Percentiles rank a stretch among this genome's conserved stretches.
Evolutionary conservation across 805 yeast species (phyloP).

Genomic region (Wickerhamiella siamensis): DNA sequence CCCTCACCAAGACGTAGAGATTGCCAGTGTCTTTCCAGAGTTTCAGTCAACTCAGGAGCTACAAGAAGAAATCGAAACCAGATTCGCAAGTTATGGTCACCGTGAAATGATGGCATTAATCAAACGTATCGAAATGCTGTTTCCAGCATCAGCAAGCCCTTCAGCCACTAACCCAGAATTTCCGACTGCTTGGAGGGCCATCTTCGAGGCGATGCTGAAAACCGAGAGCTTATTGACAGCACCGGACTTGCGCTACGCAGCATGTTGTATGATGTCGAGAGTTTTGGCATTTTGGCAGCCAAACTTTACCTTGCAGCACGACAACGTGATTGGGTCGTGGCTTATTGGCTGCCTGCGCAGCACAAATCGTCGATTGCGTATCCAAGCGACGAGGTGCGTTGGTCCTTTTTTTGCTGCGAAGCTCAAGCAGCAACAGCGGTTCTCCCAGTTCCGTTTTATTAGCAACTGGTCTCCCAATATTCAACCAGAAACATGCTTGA

Average conservation of each 20-base stretch:
- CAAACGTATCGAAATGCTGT: background rate
- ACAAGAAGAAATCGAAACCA: background rate
- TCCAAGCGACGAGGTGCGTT: conserved; percentile 2
- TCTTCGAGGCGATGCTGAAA: background rate
- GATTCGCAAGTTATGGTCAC: background rate
- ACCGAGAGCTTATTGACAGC: background rate
- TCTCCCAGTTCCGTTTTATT: background rate
- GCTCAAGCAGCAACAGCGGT: background rate
- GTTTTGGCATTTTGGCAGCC: conserved; percentile 18
- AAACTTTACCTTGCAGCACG: conserved; percentile 4
- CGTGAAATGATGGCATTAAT: background rate
- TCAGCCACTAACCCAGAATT: background rate
- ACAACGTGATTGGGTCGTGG: conserved; percentile 8
- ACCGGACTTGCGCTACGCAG: background rate
- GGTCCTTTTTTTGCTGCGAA: conserved; percentile 1
- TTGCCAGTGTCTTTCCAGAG: background rate
- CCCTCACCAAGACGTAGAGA: background rate
- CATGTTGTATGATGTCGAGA: background rate
- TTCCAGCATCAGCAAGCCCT: background rate
- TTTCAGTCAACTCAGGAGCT: background rate
- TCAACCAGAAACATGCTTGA: conserved; percentile 18
- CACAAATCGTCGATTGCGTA: conserved; percentile 4
- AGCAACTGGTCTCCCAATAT: background rate
- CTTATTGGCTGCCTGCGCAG: conserved; percentile 7
- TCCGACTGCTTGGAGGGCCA: background rate